Evolutionary conservation across 192 early-diverging fungal species (phyloP).

Genomic region (Entomortierella chlamydospora): DNA sequence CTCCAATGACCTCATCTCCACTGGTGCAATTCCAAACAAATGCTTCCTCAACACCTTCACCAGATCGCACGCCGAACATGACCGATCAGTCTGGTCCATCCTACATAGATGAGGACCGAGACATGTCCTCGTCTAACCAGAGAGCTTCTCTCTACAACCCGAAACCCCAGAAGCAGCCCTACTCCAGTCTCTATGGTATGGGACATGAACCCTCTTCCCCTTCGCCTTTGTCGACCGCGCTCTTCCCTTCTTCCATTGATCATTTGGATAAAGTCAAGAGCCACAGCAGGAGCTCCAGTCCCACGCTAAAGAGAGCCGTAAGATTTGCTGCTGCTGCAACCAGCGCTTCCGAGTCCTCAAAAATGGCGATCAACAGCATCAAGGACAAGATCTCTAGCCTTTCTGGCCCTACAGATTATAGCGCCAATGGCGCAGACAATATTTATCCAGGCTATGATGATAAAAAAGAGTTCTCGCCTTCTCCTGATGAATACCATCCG

Average conservation of each 20-base stretch:
- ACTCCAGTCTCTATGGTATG: slow-evolving; percentile 24
- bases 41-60: slow-evolving; percentile 23
- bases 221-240: slow-evolving; percentile 31
- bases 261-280: slow-evolving; percentile 8
- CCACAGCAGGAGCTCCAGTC: slow-evolving; percentile 41
- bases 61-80: slow-evolving; percentile 10
- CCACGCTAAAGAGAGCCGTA: slow-evolving; percentile 32
- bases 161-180: slow-evolving; percentile 8
- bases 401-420: slow-evolving; percentile 18
- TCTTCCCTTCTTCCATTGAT: slow-evolving; percentile 21
- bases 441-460: slow-evolving; percentile 30
- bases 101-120: slow-evolving; percentile 2
- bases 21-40: slow-evolving; percentile 37
- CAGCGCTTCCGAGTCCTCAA: slow-evolving; percentile 9
- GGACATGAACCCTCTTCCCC: slow-evolving; percentile 34
- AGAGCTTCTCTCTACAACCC: neutral
- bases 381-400: slow-evolving; percentile 13
- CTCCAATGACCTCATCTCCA: slow-evolving; percentile 30
- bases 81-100: neutral
- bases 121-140: neutral
- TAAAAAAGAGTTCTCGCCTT: slow-evolving; percentile 21
- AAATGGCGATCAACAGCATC: neutral
- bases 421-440: slow-evolving; percentile 6
- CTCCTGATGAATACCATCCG: neutral
- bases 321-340: slow-evolving; percentile 29